Base-by-base conservation (phyloP, 352 stramenopile species). In the Elongisporangium undulatum region DNA sequence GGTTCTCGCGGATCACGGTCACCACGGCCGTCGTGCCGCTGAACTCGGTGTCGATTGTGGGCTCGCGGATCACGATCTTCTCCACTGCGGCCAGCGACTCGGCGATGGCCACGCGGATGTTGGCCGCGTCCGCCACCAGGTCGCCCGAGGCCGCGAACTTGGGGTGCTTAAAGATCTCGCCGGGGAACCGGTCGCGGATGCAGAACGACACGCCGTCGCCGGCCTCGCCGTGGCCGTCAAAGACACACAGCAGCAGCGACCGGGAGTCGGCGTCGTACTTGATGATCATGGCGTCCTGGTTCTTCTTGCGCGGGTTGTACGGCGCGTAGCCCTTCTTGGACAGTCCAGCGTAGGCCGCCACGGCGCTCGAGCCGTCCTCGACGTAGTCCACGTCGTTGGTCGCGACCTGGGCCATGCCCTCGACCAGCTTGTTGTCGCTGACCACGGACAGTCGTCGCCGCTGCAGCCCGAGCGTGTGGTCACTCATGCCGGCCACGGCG, bases 291-390 rank as follows among this genome's bases (percentile, higher is more conserved):
- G 92, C 82, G 73, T 99, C 96, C 61, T 99, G 96, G 71, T 99
- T 99, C 75, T 98, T 98, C 81, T 99, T 99, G 45, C 95, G 85
- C 16, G 94, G 93, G 64, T 99, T 98, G 72, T 98, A 98, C 51
- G 87, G 80, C 53, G 85, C 82, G 53, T 94, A 94, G 0, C 82
- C 84, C 51, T 91, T 92, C 71, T 94, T 94, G n/a, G 75, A 89
- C 2, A 90, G 70, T 0, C 85, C 85, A 0, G 85, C 79, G 58
- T 89, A 92, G n/a, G 82, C 71, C 0, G 81, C 78, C 2, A 92
- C 75, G 0, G 77, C 77, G 29, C 74, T 83, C 1, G 60, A 72
- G 29, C 77, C 80, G 61, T 91, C 79, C 38, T 86, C 76, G 12
- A 90, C 58, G 51, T 75, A 88, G 53, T 89, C 82, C 16, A 78